Conservation (phyloP, 495 filamentous ascomycete species). For the Bacidia rubella region DNA sequence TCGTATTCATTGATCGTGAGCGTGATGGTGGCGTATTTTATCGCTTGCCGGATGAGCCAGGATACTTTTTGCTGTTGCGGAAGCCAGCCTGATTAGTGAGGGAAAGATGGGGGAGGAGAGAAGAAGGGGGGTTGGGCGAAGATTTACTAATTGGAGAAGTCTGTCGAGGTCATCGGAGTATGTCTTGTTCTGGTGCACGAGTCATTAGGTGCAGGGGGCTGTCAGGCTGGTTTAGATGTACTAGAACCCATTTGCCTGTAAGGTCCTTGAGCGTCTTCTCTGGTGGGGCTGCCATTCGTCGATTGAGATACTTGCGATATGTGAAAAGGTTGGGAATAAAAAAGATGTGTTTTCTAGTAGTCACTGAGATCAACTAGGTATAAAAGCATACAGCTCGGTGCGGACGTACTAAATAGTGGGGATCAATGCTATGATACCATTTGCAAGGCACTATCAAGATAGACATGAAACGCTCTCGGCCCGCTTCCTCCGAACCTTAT, state of each 20-base stretch:
- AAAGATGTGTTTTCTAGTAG: background rate
- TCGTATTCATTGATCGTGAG: slow-evolving; percentile 54
- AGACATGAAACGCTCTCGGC: background rate
- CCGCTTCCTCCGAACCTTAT: background rate
- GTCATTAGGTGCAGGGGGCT: slow-evolving; percentile 1
- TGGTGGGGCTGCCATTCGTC: slow-evolving; percentile 66
- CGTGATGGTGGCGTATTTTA: slow-evolving; percentile 58
- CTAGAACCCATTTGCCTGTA: slow-evolving; percentile 67
- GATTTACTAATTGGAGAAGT: slow-evolving; percentile 48
- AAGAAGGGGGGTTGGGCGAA: slow-evolving; percentile 3
- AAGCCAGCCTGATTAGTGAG: slow-evolving; percentile 13
- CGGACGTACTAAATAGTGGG: no score
- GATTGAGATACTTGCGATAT: background rate
- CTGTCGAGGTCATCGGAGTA: slow-evolving; percentile 60
- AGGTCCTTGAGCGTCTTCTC: slow-evolving; percentile 59
- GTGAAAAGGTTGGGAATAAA: background rate
- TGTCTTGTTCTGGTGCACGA: slow-evolving; percentile 52
- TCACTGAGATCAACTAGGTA: no score
- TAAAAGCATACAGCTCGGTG: no score
- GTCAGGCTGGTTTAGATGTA: slow-evolving; percentile 20
- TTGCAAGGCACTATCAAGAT: no score
- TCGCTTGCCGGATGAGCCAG: slow-evolving; percentile 70
- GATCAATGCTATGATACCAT: no score
- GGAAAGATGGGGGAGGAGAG: background rate
- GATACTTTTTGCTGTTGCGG: slow-evolving; percentile 54